Evolutionary conservation across 2,329 filamentous ascomycete species (phyloP).

Genomic region (Penicillium hesseltinei): DNA sequence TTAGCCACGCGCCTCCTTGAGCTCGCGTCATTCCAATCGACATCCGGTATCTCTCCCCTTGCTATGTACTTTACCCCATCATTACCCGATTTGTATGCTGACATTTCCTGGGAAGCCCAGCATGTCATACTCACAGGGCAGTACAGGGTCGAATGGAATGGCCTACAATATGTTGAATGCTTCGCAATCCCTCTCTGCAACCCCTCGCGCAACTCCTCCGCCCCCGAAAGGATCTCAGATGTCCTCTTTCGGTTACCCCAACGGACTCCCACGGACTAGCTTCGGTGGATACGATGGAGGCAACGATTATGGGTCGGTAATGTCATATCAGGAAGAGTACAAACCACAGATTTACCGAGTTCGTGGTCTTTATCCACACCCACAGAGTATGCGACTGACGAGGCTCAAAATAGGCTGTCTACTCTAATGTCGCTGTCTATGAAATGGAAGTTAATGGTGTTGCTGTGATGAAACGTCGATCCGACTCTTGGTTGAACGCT

Average conservation of each 20-base stretch:
- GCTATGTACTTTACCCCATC: slow-evolving; percentile 16
- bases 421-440: slow-evolving; percentile 94
- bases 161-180: slow-evolving; percentile 43
- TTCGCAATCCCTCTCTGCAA: slow-evolving; percentile 46
- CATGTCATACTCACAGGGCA: slow-evolving; percentile 44
- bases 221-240: slow-evolving; percentile 45
- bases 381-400: slow-evolving; percentile 13
- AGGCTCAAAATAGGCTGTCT: slow-evolving; percentile 63
- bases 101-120: slow-evolving; percentile 4
- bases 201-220: slow-evolving; percentile 47
- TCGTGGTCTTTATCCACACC: slow-evolving; percentile 15
- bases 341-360: slow-evolving; percentile 51
- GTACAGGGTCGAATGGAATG: slow-evolving; percentile 40
- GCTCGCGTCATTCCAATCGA: slow-evolving; percentile 30
- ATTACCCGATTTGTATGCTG: slow-evolving; percentile 11
- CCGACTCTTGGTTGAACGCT: slow-evolving; percentile 95
- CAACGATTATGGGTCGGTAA: slow-evolving; percentile 41
- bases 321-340: slow-evolving; percentile 40
- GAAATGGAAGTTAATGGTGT: slow-evolving; percentile 96
- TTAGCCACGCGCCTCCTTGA: slow-evolving; percentile 35
- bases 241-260: slow-evolving; percentile 42
- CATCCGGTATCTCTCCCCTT: slow-evolving; percentile 23
- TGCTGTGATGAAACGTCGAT: slow-evolving; percentile 91
- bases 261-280: slow-evolving; percentile 35
- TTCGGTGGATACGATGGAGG: slow-evolving; percentile 43